Conservation (phyloP, 148 eudicot species). For the Rhododendron vialii region DNA sequence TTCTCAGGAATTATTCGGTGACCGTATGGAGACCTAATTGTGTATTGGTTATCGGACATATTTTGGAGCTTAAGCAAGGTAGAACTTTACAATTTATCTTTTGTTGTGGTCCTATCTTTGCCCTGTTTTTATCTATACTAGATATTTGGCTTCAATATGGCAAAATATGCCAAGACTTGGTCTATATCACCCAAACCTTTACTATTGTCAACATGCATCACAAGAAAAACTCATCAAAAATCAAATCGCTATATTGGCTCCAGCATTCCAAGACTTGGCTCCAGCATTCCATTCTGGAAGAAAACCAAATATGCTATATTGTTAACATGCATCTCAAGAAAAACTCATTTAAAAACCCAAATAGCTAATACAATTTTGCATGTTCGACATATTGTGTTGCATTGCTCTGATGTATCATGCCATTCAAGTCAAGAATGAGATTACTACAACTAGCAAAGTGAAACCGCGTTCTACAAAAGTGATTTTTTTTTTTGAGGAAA, state of each 20-base stretch:
- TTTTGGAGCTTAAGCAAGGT: no score
- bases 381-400: background rate
- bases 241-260: conserved; percentile 56
- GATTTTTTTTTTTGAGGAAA: background rate
- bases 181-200: conserved; percentile 61
- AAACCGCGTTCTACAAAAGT: background rate
- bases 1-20: no score
- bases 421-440: background rate
- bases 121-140: no score
- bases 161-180: conserved; percentile 28
- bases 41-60: no score
- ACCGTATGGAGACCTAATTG: no score
- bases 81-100: no score
- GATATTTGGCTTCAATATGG: no score
- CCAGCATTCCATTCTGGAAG: conserved; percentile 99
- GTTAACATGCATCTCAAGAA: conserved; percentile 31
- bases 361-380: background rate
- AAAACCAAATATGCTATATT: conserved; percentile 96
- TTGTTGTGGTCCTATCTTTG: no score
- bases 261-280: conserved; percentile 78
- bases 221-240: conserved; percentile 15
- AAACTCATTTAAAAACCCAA: background rate
- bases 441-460: background rate
- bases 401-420: background rate
- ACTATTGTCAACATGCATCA: conserved; percentile 17